Percentiles rank a stretch among this genome's conserved stretches.
These are phyloP conservation scores for Fraxinus velutina DNA, from an alignment of 305 asterid species.

Conservation along the genomic window DNA sequence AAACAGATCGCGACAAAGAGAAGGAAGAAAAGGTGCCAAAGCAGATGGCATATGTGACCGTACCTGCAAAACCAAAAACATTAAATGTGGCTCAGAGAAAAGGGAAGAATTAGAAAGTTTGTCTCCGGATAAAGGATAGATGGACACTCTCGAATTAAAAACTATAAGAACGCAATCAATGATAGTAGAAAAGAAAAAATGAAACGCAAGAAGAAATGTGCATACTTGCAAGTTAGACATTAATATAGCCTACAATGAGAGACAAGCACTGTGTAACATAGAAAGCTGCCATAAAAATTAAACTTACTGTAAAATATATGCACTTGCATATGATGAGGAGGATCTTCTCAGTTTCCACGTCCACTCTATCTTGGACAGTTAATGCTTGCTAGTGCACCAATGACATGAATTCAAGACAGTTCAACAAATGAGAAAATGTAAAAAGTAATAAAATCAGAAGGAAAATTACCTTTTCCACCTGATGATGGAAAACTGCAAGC, in stretches of 20 bases:
- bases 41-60: conserved; percentile 49
- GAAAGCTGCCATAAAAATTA: neutral
- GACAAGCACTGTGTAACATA: neutral
- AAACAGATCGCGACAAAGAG: conserved; percentile 38
- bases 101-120: neutral
- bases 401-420: neutral
- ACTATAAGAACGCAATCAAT: neutral
- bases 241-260: neutral
- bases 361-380: conserved; percentile 16
- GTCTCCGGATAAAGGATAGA: neutral
- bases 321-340: conserved; percentile 40
- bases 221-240: conserved; percentile 1
- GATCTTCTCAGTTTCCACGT: conserved; percentile 29
- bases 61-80: conserved; percentile 29
- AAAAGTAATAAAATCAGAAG: neutral
- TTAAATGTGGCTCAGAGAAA: neutral
- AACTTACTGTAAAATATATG: conserved; percentile 37
- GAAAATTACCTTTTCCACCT: conserved; percentile 28
- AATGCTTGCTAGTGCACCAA: conserved; percentile 27
- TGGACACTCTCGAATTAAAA: neutral
- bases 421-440: neutral
- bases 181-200: neutral
- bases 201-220: neutral
- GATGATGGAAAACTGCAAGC: conserved; percentile 35
- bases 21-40: conserved; percentile 39